A percentile compares a stretch with the other conserved stretches of the same genome.
These are phyloP conservation scores for Trametes sp. DNA, from an alignment of 1,284 basidiomycete genomes.

Conservation along the genomic window DNA sequence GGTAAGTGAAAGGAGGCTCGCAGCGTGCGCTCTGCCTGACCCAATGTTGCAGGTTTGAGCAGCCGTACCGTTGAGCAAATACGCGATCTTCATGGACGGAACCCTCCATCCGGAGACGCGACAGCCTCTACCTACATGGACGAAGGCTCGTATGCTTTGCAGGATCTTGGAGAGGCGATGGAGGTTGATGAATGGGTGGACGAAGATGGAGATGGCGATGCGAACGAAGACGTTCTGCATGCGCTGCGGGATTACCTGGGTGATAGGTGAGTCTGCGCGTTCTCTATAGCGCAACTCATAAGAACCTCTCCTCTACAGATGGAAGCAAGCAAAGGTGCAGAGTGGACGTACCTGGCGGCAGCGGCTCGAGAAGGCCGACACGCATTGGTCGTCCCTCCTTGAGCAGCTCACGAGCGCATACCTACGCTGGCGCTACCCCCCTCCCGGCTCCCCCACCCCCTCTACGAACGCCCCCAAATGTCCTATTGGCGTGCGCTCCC, in stretches of 20 bases:
- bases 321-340: neutral
- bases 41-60: neutral
- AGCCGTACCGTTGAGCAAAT: neutral
- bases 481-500: no score
- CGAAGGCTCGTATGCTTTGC: no score
- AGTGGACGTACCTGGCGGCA: neutral
- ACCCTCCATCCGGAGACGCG: no score
- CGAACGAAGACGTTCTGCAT: neutral
- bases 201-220: neutral
- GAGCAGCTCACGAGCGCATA: neutral
- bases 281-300: neutral
- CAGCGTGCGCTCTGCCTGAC: no score
- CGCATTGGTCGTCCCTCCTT: neutral
- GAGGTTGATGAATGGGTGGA: neutral
- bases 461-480: no score
- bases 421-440: neutral
- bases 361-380: neutral
- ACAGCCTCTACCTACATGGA: no score
- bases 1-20: no score
- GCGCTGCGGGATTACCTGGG: constrained; percentile 1
- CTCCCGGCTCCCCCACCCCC: no score
- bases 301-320: neutral
- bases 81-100: neutral
- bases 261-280: neutral
- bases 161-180: no score